phyloP scores from a whole-genome alignment of 768 basidiomycete species.

The Fomitopsis pulvina region DNA sequence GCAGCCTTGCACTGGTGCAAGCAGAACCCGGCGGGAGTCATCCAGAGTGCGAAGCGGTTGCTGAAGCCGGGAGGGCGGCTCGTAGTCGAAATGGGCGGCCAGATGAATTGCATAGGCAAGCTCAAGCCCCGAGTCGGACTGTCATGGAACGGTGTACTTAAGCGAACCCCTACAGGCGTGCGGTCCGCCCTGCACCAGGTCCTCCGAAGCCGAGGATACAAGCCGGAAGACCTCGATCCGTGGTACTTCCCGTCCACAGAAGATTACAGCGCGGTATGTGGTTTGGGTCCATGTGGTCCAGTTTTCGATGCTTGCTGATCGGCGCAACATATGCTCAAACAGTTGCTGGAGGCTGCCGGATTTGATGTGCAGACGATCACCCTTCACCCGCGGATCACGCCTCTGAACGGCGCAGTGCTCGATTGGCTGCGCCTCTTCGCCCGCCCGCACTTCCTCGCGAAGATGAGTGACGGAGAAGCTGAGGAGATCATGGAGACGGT shows the following conservation, averaged over 20 bases:
- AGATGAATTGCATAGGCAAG: conserved; percentile 63
- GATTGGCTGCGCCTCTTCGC: conserved; percentile 70
- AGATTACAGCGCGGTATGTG: conserved; percentile 52
- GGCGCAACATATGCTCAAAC: background rate
- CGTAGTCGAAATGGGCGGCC: conserved; percentile 74
- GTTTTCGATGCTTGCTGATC: too few species aligned
- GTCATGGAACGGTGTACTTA: too few species aligned
- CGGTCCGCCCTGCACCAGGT: conserved; percentile 50
- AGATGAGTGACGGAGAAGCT: conserved; percentile 47
- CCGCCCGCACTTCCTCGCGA: conserved; percentile 50
- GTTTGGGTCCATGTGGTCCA: too few species aligned
- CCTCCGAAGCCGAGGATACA: conserved; percentile 43
- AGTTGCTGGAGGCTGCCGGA: conserved; percentile 53
- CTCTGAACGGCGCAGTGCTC: conserved; percentile 41
- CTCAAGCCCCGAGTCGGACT: too few species aligned
- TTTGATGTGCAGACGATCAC: conserved; percentile 50
- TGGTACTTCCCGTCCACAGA: conserved; percentile 79
- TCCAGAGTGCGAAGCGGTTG: conserved; percentile 50
- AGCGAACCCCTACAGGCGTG: conserved; percentile 51
- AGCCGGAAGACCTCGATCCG: conserved; percentile 61
- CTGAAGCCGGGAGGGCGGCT: conserved; percentile 69
- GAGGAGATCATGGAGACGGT: conserved; percentile 58
- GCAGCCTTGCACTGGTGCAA: conserved; percentile 87
- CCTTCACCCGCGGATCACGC: conserved; percentile 49
- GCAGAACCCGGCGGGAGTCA: conserved; percentile 56